Percentiles rank a stretch among this genome's conserved stretches.
These are phyloP conservation scores for Candida gorgasii DNA, from an alignment of 805 yeast species.

Conservation along the genomic window DNA sequence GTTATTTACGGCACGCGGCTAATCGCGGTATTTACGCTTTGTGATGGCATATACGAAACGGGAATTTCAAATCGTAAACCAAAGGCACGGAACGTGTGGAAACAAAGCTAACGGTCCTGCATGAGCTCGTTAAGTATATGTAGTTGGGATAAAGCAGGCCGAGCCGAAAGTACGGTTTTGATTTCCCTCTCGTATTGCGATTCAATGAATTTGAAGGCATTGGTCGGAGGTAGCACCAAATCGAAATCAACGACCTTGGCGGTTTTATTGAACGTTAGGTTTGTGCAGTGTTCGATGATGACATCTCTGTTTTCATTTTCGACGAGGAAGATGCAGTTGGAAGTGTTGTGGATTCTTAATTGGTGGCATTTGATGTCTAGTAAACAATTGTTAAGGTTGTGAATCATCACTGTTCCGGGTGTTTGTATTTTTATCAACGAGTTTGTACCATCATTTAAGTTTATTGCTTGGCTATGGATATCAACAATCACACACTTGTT, in stretches of 20 bases:
- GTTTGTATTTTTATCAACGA: conserved; percentile 20
- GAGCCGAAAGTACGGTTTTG: too few species aligned
- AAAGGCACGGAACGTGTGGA: too few species aligned
- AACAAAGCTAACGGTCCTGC: too few species aligned
- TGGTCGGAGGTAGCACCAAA: conserved; percentile 8
- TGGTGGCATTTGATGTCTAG: conserved; percentile 30
- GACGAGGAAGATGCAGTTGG: conserved; percentile 1
- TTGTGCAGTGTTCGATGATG: conserved; percentile 31
- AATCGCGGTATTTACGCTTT: conserved; percentile 1
- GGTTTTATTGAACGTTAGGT: conserved; percentile 14
- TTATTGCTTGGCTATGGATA: conserved; percentile 22
- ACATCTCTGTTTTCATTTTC: conserved; percentile 17
- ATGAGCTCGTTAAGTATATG: too few species aligned
- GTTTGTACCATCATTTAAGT: conserved; percentile 20
- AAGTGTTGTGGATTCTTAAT: conserved; percentile 26
- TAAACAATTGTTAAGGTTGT: conserved; percentile 19
- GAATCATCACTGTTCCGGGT: conserved; percentile 33
- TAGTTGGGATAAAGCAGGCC: too few species aligned
- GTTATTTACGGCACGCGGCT: neutral
- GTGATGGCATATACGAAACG: too few species aligned
- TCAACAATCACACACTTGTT: conserved; percentile 7
- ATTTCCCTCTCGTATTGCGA: too few species aligned
- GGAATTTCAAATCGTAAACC: too few species aligned
- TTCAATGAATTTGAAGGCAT: neutral
- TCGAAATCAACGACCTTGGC: conserved; percentile 31